These are phyloP conservation scores for Russula earlei DNA, from an alignment of 768 basidiomycete genomes.

Conservation along the genomic window DNA sequence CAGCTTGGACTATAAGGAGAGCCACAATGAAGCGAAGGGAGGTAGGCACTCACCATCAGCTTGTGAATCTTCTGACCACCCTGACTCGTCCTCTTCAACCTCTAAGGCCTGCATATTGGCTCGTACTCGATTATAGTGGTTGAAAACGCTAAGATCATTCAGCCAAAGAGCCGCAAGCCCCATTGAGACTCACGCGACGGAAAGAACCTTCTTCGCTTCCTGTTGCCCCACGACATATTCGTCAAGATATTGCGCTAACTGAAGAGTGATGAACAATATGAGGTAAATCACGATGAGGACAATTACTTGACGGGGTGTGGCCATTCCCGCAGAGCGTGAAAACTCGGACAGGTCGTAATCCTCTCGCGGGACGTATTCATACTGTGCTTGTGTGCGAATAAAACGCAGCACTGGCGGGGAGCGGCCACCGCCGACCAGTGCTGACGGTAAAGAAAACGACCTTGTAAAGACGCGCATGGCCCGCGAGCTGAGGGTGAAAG, in stretches of 20 bases:
- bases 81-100: slow-evolving; percentile 26
- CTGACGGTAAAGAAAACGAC: neutral
- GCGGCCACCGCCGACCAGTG: neutral
- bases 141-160: slow-evolving; percentile 59
- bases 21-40: neutral
- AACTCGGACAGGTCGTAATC: slow-evolving; percentile 2
- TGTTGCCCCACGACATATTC: slow-evolving; percentile 90
- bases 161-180: neutral
- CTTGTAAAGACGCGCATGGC: slow-evolving; percentile 2
- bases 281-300: neutral
- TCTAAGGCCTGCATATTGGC: slow-evolving; percentile 51
- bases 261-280: neutral
- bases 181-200: slow-evolving; percentile 71
- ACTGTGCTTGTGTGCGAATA: slow-evolving; percentile 18
- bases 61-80: slow-evolving; percentile 24
- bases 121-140: slow-evolving; percentile 85
- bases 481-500: neutral
- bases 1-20: slow-evolving; percentile 6
- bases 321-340: slow-evolving; percentile 12
- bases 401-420: slow-evolving; percentile 2
- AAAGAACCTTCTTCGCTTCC: slow-evolving; percentile 85
- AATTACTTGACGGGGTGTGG: slow-evolving; percentile 46
- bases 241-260: slow-evolving; percentile 81
- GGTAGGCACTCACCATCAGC: slow-evolving; percentile 26
- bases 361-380: slow-evolving; percentile 16